Base-by-base conservation (phyloP, 108 stramenopile species). In the Chaetoceros muelleri region DNA sequence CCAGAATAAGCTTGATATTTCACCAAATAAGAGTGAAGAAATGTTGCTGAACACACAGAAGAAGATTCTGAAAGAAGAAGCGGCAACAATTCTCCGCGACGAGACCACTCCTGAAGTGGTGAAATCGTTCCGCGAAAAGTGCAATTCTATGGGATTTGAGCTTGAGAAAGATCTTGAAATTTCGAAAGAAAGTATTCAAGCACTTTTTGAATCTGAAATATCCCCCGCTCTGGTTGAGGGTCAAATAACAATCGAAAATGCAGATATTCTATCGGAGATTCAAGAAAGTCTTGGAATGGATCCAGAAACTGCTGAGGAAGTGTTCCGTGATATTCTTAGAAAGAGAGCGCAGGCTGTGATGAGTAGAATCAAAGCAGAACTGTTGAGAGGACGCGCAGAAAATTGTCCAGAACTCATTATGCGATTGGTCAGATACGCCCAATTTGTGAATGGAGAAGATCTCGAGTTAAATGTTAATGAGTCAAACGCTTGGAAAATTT, bases 121-220 rank as follows among this genome's bases (percentile, higher is more conserved):
- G 53, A 84, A 82, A 72, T 79, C 84, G 8, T 89, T 93, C 80
- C 81, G 87, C 28, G 92, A 90, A 60, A 84, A 87, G 67, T 87
- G 85, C 69, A 87, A 87, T 62, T 66, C 64, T 21, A 79, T 93
- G 87, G 92, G 86, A 44, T 60, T 93, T 55, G 84, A 90, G 53
- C 71, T 90, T 10, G 65, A 62, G 27, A 59, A 70, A 29, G 87
- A 93, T 56, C 71, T 93, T 24, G 87, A 85, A 29, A 65, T 93
- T 51, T 75, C 81, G 27, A 82, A 66, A 48, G 46, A 52, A 24
- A 72, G 85, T 34, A 46, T 93, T 16, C 69, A 73, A 0, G 60
- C 67, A 29, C 80, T 90, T 82, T 93, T 93, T 61, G 70, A 75
- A 46, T 56, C 70, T 46, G 87, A 93, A 72, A 77, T 90, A 49